Evolutionary conservation across 768 basidiomycete species (phyloP).

Genomic region (Boletus huronensis): DNA sequence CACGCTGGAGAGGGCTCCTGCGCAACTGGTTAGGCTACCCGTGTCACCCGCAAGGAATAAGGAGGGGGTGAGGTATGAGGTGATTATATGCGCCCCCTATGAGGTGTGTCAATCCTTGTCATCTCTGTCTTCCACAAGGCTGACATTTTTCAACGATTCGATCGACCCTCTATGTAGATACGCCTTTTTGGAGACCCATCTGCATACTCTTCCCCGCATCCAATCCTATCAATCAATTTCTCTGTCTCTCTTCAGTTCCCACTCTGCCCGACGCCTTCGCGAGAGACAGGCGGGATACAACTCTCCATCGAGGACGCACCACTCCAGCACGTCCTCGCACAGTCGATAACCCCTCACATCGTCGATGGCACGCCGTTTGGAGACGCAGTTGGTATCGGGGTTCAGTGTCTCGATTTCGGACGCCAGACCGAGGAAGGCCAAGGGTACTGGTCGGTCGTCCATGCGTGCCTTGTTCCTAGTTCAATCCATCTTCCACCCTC

Average conservation of each 20-base stretch:
- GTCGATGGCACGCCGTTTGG: constrained; percentile 77
- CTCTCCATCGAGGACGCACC: background rate
- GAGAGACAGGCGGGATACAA: background rate
- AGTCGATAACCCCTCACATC: constrained; percentile 64
- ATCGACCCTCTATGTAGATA: constrained; percentile 45
- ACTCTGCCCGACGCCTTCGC: background rate
- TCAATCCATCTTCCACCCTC: constrained; percentile 8
- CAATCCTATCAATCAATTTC: constrained; percentile 56
- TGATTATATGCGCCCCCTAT: constrained; percentile 80
- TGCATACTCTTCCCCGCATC: constrained; percentile 38
- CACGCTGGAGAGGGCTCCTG: constrained; percentile 49
- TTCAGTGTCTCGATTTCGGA: constrained; percentile 42
- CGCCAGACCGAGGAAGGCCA: constrained; percentile 5
- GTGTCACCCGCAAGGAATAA: constrained; percentile 34
- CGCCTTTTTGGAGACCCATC: constrained; percentile 79
- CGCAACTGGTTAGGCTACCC: constrained; percentile 50
- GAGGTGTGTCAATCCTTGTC: constrained; percentile 46
- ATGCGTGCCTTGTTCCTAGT: constrained; percentile 7
- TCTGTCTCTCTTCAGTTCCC: constrained; percentile 40
- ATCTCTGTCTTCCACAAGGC: background rate
- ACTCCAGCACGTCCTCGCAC: constrained; percentile 44
- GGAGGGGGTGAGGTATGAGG: constrained; percentile 52
- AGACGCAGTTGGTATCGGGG: constrained; percentile 58
- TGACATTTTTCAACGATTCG: background rate
- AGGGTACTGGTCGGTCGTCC: constrained; percentile 54